These are phyloP conservation scores for Tillandsia leiboldiana DNA, from an alignment of 176 grass and related monocot species.

Conservation along the genomic window DNA sequence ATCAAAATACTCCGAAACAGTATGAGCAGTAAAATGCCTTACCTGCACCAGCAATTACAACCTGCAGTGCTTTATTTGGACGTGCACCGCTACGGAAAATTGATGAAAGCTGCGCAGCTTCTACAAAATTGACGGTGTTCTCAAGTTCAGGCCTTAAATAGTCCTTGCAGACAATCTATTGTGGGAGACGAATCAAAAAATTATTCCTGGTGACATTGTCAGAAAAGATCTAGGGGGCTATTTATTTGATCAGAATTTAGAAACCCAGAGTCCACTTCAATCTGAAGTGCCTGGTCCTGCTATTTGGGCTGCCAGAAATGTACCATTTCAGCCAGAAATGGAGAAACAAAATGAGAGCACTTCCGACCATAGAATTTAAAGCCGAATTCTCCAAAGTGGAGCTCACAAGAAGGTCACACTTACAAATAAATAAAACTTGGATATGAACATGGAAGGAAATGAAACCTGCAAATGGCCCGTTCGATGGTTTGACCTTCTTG, in stretches of 20 bases:
- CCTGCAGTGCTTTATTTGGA: conserved; percentile 60
- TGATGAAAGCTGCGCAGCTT: conserved; percentile 83
- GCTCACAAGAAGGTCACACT: background rate
- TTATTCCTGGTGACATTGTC: background rate
- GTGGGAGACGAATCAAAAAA: conserved; percentile 12
- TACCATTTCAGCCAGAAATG: no score
- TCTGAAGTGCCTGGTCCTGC: no score
- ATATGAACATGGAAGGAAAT: background rate
- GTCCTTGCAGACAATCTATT: conserved; percentile 72
- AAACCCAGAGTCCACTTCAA: no score
- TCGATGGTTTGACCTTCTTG: conserved; percentile 29
- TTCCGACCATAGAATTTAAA: no score
- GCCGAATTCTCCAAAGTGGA: no score
- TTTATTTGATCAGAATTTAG: no score
- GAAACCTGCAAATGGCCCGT: conserved; percentile 37
- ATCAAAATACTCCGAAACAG: background rate
- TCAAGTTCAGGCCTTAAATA: conserved; percentile 70
- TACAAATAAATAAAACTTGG: conserved; percentile 8
- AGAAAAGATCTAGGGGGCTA: background rate
- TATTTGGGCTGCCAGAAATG: no score
- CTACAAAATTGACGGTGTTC: conserved; percentile 66
- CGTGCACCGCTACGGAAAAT: conserved; percentile 42
- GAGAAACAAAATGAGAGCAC: no score
- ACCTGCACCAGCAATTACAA: conserved; percentile 95
- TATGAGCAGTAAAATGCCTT: conserved; percentile 24